phyloP scores from a whole-genome alignment of 1,139 yeast species.

The Kodamaea ohmeri region DNA sequence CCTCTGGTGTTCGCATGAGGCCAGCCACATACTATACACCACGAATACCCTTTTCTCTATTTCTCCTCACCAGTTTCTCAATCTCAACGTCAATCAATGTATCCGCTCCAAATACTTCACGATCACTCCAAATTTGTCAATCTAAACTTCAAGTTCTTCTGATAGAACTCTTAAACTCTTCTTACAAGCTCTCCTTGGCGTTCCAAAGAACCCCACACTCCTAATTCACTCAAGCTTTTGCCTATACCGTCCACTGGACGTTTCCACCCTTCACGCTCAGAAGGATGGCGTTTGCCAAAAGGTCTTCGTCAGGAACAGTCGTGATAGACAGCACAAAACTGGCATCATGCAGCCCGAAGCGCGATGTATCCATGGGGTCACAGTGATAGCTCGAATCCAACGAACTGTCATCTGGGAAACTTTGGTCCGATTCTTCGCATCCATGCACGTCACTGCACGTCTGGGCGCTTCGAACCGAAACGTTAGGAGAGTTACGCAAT shows the following conservation, averaged over 20 bases:
- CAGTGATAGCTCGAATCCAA: neutral
- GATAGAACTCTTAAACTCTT: no score
- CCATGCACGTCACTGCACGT: no score
- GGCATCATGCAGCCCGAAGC: neutral
- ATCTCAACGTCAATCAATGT: no score
- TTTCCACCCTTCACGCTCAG: slow-evolving; percentile 4
- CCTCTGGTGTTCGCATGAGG: no score
- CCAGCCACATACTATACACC: no score
- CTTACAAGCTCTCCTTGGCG: slow-evolving; percentile 16
- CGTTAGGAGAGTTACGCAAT: neutral
- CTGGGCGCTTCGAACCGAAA: neutral
- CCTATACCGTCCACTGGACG: slow-evolving; percentile 2
- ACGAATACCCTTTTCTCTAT: no score
- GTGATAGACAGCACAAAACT: neutral
- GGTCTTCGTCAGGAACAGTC: neutral
- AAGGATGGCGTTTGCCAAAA: slow-evolving; percentile 1
- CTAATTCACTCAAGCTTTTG: no score
- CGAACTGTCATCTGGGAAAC: neutral
- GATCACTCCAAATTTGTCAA: no score
- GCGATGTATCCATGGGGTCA: neutral
- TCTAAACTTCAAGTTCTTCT: no score
- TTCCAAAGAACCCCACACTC: slow-evolving; percentile 20
- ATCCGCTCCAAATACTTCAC: no score
- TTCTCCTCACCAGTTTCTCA: no score
- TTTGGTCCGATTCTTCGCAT: neutral